Evolutionary conservation across 2,329 filamentous ascomycete species (phyloP), one percentile per base, ranked within the genome.

Genomic region (Lithohypha guttulata): DNA sequence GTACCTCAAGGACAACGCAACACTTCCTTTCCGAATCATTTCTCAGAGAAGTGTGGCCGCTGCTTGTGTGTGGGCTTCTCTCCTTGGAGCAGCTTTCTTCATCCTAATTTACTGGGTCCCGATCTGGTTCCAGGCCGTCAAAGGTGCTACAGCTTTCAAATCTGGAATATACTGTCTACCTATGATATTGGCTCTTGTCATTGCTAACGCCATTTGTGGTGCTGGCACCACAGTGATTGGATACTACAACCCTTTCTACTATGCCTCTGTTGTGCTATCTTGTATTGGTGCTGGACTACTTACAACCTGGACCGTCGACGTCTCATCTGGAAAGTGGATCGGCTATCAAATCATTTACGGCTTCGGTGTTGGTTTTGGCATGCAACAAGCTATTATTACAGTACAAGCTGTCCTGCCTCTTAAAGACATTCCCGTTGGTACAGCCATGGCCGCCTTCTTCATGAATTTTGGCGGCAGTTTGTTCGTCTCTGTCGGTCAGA

Each of bases 401-500:
- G 54, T 61, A 6, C 63, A 66, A 45, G 60, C 62, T 19, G 49
- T 55, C 1, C 46, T 65, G 2, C 44, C 50, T 4, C 42, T 57
- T 1, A 49, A 51, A 9, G 54, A 63, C 27, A 42, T 65, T n/a
- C 60, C 63, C 2, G 53, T 57, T 3, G 62, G 56, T 2, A 64
- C 63, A 44, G 55, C 61, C 3, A 49, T 63, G 28, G 53, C 63
- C 11, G 58, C 61, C 39, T 65, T 63, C 48, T 43, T 43, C 28
- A 59, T 64, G 32, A 63, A 57, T 2, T 56, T 65, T n/a, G 58
- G 59, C n/a, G 62, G 61, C 2, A 55, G 61, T 0, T 35, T 75
- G 1, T 74, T 74, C 43, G 62, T 76, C 19, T 64, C 64, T 3
- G 60, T 71, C 17, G 70, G 59, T 1, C 63, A 75, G 45, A 66